A percentile compares a stretch with the other conserved stretches of the same genome.
Evolutionary conservation across 495 filamentous ascomycete genomes (phyloP).

Genomic region (Tuber magnatum): DNA sequence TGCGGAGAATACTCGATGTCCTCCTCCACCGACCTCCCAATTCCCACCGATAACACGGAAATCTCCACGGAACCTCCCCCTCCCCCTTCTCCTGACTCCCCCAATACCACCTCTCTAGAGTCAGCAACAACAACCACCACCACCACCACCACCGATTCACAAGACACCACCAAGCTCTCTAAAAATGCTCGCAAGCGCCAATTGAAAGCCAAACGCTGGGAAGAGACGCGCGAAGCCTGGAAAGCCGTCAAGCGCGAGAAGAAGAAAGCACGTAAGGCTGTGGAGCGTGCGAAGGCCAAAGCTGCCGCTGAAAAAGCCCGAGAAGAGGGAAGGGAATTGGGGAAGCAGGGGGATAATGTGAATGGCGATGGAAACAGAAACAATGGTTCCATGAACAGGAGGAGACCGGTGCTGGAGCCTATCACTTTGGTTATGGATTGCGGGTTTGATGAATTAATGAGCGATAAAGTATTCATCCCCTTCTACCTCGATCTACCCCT

Average conservation of each 20-base stretch:
- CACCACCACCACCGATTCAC: conserved; percentile 12
- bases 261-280: conserved; percentile 53
- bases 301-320: not conserved
- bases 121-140: conserved; percentile 1
- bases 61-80: not conserved
- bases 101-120: not conserved
- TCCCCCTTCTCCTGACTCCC: not conserved
- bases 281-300: conserved; percentile 8
- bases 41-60: not conserved
- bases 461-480: conserved; percentile 46
- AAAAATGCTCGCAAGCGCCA: conserved; percentile 78
- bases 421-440: conserved; percentile 82
- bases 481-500: not conserved
- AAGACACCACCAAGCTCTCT: conserved; percentile 49
- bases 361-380: not conserved
- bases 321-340: not conserved
- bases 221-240: conserved; percentile 59
- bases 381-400: not conserved
- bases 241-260: conserved; percentile 67
- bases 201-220: conserved; percentile 58
- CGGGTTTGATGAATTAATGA: conserved; percentile 85
- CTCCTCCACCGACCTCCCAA: not conserved
- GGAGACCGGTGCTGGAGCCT: conserved; percentile 50
- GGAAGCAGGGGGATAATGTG: not conserved
- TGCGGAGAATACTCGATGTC: not conserved